A percentile compares a stretch with the other conserved stretches of the same genome.
These are phyloP conservation scores for Rhododendron molle DNA, from an alignment of 148 eudicot genomes.

Conservation along the genomic window DNA sequence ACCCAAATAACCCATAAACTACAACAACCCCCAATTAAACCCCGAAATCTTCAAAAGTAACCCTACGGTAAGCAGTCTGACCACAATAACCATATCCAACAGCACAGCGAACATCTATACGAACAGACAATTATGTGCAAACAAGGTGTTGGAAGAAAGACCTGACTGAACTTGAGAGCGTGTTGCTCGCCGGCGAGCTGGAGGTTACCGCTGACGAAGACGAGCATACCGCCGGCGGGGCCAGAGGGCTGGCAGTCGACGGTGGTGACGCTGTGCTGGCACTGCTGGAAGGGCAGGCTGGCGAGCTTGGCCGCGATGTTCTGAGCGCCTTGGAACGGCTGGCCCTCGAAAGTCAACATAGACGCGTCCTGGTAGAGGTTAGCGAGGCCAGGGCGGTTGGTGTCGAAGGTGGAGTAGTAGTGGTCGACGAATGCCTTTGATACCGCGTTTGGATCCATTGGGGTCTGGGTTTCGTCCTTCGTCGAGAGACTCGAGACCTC, in stretches of 20 bases:
- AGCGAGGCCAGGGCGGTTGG: conserved; percentile 40
- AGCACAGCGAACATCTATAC: neutral
- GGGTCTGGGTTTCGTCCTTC: neutral
- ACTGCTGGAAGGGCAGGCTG: conserved; percentile 55
- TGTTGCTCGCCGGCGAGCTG: conserved; percentile 66
- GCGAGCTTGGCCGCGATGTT: conserved; percentile 49
- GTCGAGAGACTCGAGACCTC: neutral
- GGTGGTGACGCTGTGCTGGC: conserved; percentile 49
- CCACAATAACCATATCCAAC: neutral
- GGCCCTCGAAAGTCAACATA: conserved; percentile 60
- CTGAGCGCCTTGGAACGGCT: conserved; percentile 45
- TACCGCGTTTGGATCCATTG: conserved; percentile 44
- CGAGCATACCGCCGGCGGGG: conserved; percentile 52
- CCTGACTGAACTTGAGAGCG: conserved; percentile 63
- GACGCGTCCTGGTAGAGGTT: conserved; percentile 56
- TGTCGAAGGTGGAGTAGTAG: conserved; percentile 68
- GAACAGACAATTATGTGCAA: neutral
- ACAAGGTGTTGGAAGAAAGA: conserved; percentile 24
- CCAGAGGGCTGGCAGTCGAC: conserved; percentile 74
- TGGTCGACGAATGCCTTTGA: conserved; percentile 54
- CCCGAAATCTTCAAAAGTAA: neutral
- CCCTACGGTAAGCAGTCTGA: neutral
- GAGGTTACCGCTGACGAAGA: conserved; percentile 61
- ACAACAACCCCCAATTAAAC: neutral
- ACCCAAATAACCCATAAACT: neutral